Conservation (phyloP, 1,284 basidiomycete genomes). For the Sanguinoderma infundibulare region DNA sequence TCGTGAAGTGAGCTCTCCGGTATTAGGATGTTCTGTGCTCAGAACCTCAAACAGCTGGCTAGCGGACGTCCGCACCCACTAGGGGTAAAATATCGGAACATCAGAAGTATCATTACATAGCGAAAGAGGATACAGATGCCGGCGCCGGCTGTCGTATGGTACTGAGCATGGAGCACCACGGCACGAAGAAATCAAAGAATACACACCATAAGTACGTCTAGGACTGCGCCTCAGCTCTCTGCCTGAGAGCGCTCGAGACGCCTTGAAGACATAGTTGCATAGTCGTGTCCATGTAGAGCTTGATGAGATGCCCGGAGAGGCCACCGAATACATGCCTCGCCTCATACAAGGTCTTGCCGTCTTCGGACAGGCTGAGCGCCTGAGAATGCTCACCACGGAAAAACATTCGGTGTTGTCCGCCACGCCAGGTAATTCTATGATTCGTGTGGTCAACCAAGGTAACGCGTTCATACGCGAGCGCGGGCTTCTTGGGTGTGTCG, state of each 20-base stretch:
- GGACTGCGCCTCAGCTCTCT: constrained; percentile 43
- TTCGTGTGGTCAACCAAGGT: neutral
- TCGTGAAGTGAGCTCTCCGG: neutral
- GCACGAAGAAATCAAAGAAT: neutral
- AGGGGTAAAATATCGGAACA: neutral
- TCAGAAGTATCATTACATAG: neutral
- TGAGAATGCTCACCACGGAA: constrained; percentile 7
- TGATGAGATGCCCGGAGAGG: constrained; percentile 54
- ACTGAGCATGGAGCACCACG: neutral
- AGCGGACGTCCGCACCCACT: no score
- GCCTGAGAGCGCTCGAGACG: constrained; percentile 61
- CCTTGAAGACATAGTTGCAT: constrained; percentile 50
- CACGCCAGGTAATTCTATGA: constrained; percentile 1
- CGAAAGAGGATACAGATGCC: neutral
- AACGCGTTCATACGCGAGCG: neutral
- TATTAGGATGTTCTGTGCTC: neutral
- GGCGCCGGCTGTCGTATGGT: neutral
- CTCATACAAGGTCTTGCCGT: constrained; percentile 46
- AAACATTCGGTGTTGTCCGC: neutral
- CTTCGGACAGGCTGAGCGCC: neutral
- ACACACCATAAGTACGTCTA: neutral
- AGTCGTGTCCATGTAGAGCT: constrained; percentile 46
- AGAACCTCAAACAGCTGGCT: neutral
- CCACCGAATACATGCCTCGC: constrained; percentile 65
- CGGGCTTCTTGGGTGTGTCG: constrained; percentile 1